A percentile compares a stretch with the other conserved stretches of the same genome.
phyloP scores from a whole-genome alignment of 1,284 basidiomycete species.

The Ganoderma sinense region DNA sequence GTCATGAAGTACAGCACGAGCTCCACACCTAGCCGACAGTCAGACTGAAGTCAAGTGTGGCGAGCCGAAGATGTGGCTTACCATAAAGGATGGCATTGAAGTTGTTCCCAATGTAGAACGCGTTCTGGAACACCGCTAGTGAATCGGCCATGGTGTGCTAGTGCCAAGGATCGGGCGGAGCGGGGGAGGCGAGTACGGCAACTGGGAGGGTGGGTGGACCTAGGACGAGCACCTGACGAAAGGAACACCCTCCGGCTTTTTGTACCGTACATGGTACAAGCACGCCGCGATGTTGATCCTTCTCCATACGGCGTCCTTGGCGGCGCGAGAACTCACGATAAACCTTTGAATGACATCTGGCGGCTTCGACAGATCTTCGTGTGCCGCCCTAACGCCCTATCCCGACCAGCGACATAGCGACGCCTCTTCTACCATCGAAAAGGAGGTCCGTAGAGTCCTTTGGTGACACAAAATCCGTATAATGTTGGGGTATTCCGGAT shows the following conservation, averaged over 20 bases:
- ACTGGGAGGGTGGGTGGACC: slow-evolving; percentile 3
- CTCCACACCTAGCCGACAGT: slow-evolving; percentile 13
- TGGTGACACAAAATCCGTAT: background rate
- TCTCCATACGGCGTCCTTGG: background rate
- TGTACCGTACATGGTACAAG: background rate
- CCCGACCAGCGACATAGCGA: background rate
- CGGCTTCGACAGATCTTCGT: slow-evolving; percentile 2
- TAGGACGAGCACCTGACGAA: slow-evolving; percentile 1
- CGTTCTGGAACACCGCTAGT: slow-evolving; percentile 22
- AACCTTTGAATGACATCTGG: background rate
- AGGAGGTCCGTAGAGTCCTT: background rate
- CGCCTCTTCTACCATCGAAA: background rate
- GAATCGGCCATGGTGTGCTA: slow-evolving; percentile 13
- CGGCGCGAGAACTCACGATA: background rate
- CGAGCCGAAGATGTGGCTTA: background rate
- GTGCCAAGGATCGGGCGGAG: background rate
- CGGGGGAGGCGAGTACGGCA: background rate
- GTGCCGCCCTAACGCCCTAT: background rate
- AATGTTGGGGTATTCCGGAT: background rate
- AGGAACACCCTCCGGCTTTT: background rate
- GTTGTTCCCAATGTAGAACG: slow-evolving; percentile 29
- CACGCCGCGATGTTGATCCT: slow-evolving; percentile 2
- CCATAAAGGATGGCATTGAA: slow-evolving; percentile 28
- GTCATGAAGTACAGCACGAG: slow-evolving; percentile 21
- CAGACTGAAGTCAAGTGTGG: background rate